These are phyloP conservation scores for Aspergillus latus DNA, from an alignment of 2,329 filamentous ascomycete species.

Conservation along the genomic window DNA sequence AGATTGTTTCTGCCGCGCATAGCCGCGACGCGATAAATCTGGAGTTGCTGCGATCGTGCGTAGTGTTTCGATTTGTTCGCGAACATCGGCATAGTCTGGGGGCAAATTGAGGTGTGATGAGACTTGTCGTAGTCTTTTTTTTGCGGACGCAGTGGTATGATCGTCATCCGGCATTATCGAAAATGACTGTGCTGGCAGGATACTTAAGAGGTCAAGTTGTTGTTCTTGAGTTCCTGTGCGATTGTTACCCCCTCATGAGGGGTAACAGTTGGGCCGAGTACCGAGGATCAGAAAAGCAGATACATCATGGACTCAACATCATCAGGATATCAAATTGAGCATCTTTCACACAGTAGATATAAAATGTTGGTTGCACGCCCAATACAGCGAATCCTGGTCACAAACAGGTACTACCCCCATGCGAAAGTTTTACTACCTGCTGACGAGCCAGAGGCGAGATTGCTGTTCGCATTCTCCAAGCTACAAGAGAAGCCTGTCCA, in stretches of 20 bases:
- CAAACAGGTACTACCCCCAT: slow-evolving; percentile 48
- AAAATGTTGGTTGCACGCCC: slow-evolving; percentile 21
- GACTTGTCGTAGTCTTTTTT: slow-evolving; percentile 50
- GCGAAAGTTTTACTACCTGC: not conserved
- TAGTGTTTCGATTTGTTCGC: slow-evolving; percentile 56
- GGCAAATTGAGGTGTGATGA: slow-evolving; percentile 52
- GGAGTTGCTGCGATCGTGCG: slow-evolving; percentile 56
- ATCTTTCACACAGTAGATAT: too few relatives aligned
- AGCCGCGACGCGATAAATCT: slow-evolving; percentile 55
- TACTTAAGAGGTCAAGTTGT: not conserved
- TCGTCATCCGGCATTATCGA: slow-evolving; percentile 17
- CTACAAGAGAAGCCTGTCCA: slow-evolving; percentile 56
- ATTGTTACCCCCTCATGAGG: slow-evolving; percentile 15
- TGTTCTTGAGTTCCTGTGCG: not conserved
- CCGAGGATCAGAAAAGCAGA: not conserved
- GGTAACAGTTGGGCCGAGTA: slow-evolving; percentile 24
- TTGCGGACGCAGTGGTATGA: slow-evolving; percentile 28
- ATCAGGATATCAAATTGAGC: too few relatives aligned
- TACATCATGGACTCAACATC: not conserved
- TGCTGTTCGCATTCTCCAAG: slow-evolving; percentile 59
- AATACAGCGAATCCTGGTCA: slow-evolving; percentile 53
- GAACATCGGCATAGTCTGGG: slow-evolving; percentile 62
- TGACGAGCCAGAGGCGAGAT: slow-evolving; percentile 58
- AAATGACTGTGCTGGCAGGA: too few relatives aligned
- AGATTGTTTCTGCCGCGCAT: slow-evolving; percentile 62